phyloP scores from a whole-genome alignment of 352 stramenopile species.

The Phytophthora kernoviae region DNA sequence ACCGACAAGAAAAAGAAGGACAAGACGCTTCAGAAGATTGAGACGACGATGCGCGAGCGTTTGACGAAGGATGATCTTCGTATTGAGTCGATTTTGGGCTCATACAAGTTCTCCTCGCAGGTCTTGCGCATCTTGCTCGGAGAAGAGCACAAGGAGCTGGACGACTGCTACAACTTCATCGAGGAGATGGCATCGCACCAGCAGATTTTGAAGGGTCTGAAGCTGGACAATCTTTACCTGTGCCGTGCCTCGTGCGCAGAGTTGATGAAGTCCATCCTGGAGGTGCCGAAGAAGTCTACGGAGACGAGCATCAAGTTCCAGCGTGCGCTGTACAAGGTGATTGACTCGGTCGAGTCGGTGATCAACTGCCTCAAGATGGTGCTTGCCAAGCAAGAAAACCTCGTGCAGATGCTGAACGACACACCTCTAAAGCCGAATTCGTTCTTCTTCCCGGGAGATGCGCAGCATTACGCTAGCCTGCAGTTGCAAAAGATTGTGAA shows the following conservation, averaged over 20 bases:
- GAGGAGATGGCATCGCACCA: constrained; percentile 81
- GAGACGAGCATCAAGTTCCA: constrained; percentile 88
- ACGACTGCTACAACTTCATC: constrained; percentile 86
- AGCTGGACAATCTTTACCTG: constrained; percentile 74
- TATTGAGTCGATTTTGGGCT: constrained; percentile 82
- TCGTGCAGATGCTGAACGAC: constrained; percentile 84
- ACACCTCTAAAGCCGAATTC: constrained; percentile 83
- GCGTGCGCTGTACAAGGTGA: constrained; percentile 81
- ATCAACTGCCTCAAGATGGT: constrained; percentile 87
- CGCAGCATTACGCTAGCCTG: constrained; percentile 76
- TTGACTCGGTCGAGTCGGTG: constrained; percentile 80
- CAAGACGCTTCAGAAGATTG: constrained; percentile 86
- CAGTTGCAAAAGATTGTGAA: constrained; percentile 86
- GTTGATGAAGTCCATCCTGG: constrained; percentile 84
- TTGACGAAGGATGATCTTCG: constrained; percentile 83
- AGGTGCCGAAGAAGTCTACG: constrained; percentile 74
- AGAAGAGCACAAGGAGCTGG: constrained; percentile 84
- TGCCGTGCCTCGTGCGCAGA: constrained; percentile 68
- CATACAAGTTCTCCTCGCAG: constrained; percentile 89
- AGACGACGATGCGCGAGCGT: constrained; percentile 81
- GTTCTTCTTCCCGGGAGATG: constrained; percentile 87
- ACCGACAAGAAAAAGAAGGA: constrained; percentile 90
- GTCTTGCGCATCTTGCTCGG: constrained; percentile 77
- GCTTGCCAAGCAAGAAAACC: constrained; percentile 78
- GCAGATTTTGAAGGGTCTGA: constrained; percentile 77